Percentiles rank a stretch among this genome's conserved stretches.
These are phyloP conservation scores for Hypoxylon fragiforme DNA, from an alignment of 495 filamentous ascomycete genomes.

Conservation along the genomic window DNA sequence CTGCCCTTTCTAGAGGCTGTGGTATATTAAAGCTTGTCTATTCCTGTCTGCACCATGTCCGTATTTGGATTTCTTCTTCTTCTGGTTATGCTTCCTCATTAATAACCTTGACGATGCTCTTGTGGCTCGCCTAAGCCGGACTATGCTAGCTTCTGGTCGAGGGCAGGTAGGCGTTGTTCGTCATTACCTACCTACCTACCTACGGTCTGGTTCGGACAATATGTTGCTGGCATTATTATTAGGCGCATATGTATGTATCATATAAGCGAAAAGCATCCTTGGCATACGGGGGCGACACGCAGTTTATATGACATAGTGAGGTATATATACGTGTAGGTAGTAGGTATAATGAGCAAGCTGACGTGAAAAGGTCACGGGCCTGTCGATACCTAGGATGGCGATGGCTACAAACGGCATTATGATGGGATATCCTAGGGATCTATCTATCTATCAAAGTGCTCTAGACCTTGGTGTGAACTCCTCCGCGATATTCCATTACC, in stretches of 20 bases:
- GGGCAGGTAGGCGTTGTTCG: background rate
- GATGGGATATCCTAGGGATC: too few relatives aligned
- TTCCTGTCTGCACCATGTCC: constrained; percentile 31
- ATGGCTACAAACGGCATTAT: constrained; percentile 34
- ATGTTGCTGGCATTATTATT: constrained; percentile 11
- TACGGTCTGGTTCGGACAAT: background rate
- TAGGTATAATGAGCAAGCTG: too few relatives aligned
- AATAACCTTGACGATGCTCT: too few relatives aligned
- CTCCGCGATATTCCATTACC: constrained; percentile 22
- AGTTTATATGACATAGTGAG: too few relatives aligned
- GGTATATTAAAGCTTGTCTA: constrained; percentile 34
- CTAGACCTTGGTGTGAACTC: constrained; percentile 23
- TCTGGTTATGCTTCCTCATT: too few relatives aligned
- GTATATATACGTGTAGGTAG: too few relatives aligned
- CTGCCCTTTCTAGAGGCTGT: constrained; percentile 24
- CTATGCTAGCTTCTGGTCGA: background rate
- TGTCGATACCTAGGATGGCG: background rate
- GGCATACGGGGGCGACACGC: constrained; percentile 16
- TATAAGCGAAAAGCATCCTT: constrained; percentile 7
- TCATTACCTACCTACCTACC: background rate
- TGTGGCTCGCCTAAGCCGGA: too few relatives aligned
- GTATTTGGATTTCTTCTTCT: constrained; percentile 12
- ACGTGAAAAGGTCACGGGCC: too few relatives aligned
- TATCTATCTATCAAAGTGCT: constrained; percentile 14
- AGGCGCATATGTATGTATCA: constrained; percentile 21